Evolutionary conservation across 805 yeast species (phyloP).

Genomic region (Blastobotrys americana): DNA sequence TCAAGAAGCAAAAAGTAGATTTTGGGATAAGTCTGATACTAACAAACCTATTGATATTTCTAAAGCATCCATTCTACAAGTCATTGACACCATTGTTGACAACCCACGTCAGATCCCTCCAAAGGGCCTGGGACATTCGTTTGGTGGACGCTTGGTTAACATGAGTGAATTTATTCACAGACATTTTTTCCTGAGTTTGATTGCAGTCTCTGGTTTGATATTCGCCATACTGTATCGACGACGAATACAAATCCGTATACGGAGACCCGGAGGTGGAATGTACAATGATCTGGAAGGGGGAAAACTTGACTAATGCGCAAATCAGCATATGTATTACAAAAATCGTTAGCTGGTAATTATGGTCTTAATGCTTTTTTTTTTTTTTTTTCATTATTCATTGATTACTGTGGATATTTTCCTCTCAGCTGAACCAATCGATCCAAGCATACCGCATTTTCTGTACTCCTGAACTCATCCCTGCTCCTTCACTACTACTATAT

Average conservation of each 20-base stretch:
- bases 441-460: too few relatives aligned
- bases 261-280: neutral
- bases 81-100: slow-evolving; percentile 13
- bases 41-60: slow-evolving; percentile 22
- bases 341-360: too few relatives aligned
- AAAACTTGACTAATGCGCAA: too few relatives aligned
- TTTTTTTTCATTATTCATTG: too few relatives aligned
- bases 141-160: slow-evolving; percentile 6
- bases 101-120: slow-evolving; percentile 11
- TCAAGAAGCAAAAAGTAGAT: slow-evolving; percentile 23
- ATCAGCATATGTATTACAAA: too few relatives aligned
- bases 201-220: neutral
- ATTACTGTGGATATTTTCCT: too few relatives aligned
- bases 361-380: too few relatives aligned
- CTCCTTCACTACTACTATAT: too few relatives aligned
- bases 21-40: slow-evolving; percentile 26
- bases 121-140: slow-evolving; percentile 7
- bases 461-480: too few relatives aligned
- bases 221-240: neutral
- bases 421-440: too few relatives aligned
- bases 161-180: neutral
- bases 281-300: too few relatives aligned
- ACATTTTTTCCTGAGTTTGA: neutral
- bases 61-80: slow-evolving; percentile 19
- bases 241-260: neutral